Conservation (phyloP, 345 rosid species). For the Acer campestre region DNA sequence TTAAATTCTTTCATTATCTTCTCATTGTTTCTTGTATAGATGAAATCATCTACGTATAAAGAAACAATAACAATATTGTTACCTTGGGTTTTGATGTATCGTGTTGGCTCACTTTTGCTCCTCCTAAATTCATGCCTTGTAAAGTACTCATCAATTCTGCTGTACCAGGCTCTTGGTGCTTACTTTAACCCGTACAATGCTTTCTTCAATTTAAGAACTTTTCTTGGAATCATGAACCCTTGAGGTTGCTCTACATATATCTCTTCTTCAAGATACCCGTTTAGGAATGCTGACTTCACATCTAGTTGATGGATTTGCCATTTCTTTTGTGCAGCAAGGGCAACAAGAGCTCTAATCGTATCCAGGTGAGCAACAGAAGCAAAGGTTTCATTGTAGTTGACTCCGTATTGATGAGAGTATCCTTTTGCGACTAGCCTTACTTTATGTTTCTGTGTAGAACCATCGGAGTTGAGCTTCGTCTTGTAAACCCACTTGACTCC, state of each 20-base stretch:
- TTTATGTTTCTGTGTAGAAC: background rate
- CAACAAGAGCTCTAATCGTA: background rate
- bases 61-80: background rate
- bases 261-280: background rate
- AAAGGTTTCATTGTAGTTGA: background rate
- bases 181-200: background rate
- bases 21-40: no score
- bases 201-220: background rate
- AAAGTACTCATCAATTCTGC: background rate
- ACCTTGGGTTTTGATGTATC: background rate
- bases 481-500: background rate
- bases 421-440: background rate
- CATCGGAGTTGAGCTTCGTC: background rate
- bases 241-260: background rate
- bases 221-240: background rate
- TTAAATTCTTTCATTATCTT: no score
- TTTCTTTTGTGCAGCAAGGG: background rate
- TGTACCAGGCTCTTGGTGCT: background rate
- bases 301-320: background rate
- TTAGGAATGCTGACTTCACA: background rate
- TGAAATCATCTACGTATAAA: background rate
- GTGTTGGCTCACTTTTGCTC: background rate
- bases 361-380: background rate
- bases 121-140: background rate
- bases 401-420: background rate